These are phyloP conservation scores for Ramaria rubella DNA, from an alignment of 768 basidiomycete species.

Conservation along the genomic window DNA sequence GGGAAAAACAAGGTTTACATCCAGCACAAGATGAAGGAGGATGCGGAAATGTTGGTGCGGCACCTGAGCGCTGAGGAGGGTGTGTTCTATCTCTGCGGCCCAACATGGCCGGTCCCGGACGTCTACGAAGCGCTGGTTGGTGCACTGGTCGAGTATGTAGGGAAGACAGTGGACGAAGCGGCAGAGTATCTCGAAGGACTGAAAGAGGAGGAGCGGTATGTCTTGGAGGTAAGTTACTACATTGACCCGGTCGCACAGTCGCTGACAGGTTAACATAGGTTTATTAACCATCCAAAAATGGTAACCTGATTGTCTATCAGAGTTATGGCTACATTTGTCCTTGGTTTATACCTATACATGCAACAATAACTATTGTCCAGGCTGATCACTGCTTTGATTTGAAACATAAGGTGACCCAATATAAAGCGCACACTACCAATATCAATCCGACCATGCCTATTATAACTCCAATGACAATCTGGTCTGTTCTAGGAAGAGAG, in stretches of 20 bases:
- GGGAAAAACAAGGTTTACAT: constrained; percentile 93
- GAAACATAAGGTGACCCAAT: constrained; percentile 18
- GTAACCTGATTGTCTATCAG: background rate
- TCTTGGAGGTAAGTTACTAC: constrained; percentile 65
- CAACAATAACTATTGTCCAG: background rate
- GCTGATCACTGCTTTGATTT: background rate
- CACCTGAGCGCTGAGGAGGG: constrained; percentile 70
- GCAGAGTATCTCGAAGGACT: constrained; percentile 78
- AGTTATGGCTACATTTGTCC: background rate
- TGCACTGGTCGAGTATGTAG: constrained; percentile 67
- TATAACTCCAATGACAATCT: constrained; percentile 65
- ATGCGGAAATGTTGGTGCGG: constrained; percentile 66
- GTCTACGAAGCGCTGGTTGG: constrained; percentile 89
- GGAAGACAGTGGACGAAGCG: constrained; percentile 56
- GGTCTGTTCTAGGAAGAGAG: constrained; percentile 50
- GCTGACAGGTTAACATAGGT: background rate
- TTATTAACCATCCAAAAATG: background rate
- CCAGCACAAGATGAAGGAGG: constrained; percentile 96
- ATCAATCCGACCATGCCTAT: constrained; percentile 56
- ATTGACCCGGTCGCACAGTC: background rate
- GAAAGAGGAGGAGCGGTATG: constrained; percentile 97
- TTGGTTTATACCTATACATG: background rate
- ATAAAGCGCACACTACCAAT: constrained; percentile 38
- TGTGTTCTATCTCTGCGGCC: constrained; percentile 95
- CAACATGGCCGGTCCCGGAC: constrained; percentile 99